Conservation (phyloP, 495 filamentous ascomycete species). For the Penicillium salamii region DNA sequence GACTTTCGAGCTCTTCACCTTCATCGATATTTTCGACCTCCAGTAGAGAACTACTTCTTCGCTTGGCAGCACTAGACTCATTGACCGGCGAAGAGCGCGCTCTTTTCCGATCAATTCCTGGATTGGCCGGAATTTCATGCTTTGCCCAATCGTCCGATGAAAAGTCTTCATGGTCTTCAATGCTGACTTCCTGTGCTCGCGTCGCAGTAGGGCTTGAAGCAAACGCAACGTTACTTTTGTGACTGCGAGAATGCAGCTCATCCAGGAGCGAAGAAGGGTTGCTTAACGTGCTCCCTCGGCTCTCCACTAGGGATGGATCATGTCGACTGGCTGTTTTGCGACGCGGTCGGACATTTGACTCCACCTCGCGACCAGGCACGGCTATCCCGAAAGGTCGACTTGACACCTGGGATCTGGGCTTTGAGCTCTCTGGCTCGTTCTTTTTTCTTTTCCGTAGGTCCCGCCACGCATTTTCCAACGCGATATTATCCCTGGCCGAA, state of each 20-base stretch:
- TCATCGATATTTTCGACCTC: constrained; percentile 16
- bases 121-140: constrained; percentile 3
- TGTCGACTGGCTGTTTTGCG: constrained; percentile 21
- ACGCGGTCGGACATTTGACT: constrained; percentile 31
- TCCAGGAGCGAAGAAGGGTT: constrained; percentile 16
- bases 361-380: constrained; percentile 38
- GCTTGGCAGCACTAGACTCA: constrained; percentile 15
- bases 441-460: constrained; percentile 46
- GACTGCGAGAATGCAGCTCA: constrained; percentile 9
- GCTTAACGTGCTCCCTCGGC: constrained; percentile 21
- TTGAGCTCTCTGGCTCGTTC: constrained; percentile 25
- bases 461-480: constrained; percentile 71
- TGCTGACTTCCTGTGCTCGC: constrained; percentile 2
- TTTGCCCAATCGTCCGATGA: constrained; percentile 11
- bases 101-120: constrained; percentile 19
- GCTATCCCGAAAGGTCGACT: constrained; percentile 40
- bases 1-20: constrained; percentile 15
- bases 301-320: constrained; percentile 26
- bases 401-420: constrained; percentile 33
- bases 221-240: constrained; percentile 7
- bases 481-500: constrained; percentile 68
- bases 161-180: constrained; percentile 9
- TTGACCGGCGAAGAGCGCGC: constrained; percentile 23
- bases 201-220: constrained; percentile 12
- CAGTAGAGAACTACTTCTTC: constrained; percentile 17